Evolutionary conservation across 345 rosid genomes (phyloP), one percentile per base, ranked within the genome.

Genomic region (Balakata baccata): DNA sequence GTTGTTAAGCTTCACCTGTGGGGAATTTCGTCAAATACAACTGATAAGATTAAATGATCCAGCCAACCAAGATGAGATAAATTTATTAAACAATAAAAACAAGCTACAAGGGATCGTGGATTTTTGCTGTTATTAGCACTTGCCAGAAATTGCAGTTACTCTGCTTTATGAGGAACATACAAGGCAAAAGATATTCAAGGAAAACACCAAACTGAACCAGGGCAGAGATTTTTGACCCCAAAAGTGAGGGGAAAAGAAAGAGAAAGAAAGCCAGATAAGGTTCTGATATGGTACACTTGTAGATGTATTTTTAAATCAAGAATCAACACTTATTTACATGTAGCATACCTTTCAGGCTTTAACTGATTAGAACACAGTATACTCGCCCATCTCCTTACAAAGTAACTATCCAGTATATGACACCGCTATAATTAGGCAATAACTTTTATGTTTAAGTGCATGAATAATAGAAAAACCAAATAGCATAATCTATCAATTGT

Each of bases 1-100:
- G 85, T 88, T 92, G 88, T 92, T 92, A 13, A 92, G 87, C 81
- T 83, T 90, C 71, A 88, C 85, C 95, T 92, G 87, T 72, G 49
- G 65, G 53, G 75, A n/a, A 74, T 23, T 43, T 22, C 18, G 49
- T 6, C 59, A 68, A 77, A 37, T 17, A 11, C 39, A 22, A 66
- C 11, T 10, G 11, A 60, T 60, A 64, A 74, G 68, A 45, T 68
- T 53, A 51, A 58, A 9, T 6, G 0, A n/a, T n/a, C n/a, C n/a
- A n/a, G n/a, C n/a, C n/a, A n/a, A n/a, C n/a, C n/a, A n/a, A n/a
- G n/a, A 41, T 13, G 13, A 63, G 11, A 39, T 39, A 63, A 39
- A 63, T 16, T 38, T 17, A 38, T 62, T 16, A 8, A 16, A 39
- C 7, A 51, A 59, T 1, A n/a, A 52, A 18, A 11, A 68, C 18